Evolutionary conservation across 257 asterid species (phyloP).

Genomic region (Craterostigma plantagineum): DNA sequence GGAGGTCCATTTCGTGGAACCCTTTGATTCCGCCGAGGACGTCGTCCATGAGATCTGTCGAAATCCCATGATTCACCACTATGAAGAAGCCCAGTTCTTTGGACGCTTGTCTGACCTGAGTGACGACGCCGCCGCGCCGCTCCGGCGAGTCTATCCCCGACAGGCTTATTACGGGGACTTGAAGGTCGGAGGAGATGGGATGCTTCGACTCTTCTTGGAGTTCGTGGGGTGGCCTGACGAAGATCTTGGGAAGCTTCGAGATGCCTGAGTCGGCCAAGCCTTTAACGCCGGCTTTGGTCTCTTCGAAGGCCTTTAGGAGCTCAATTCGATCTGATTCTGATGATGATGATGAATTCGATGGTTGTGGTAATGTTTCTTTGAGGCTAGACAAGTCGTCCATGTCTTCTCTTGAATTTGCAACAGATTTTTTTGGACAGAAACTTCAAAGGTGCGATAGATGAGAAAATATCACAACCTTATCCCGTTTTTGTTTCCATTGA

Average conservation of each 20-base stretch:
- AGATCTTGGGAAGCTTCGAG: conserved; percentile 16
- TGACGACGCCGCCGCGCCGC: conserved; percentile 10
- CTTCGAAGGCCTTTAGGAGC: conserved; percentile 23
- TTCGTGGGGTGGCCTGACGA: conserved; percentile 27
- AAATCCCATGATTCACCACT: conserved; percentile 47
- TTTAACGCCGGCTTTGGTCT: conserved; percentile 29
- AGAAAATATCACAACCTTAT: too few relatives aligned
- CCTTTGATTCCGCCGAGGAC: conserved; percentile 28
- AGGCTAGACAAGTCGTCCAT: neutral
- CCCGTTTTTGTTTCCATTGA: too few relatives aligned
- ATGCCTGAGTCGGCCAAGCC: conserved; percentile 27
- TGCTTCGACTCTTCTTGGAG: conserved; percentile 17
- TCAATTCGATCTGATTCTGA: conserved; percentile 9
- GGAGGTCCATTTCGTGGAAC: conserved; percentile 47
- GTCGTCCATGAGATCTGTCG: conserved; percentile 19
- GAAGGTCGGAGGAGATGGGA: conserved; percentile 2
- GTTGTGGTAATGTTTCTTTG: neutral
- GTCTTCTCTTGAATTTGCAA: neutral
- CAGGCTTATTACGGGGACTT: conserved; percentile 36
- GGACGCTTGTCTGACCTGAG: conserved; percentile 26
- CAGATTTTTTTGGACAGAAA: too few relatives aligned
- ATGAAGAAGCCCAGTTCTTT: conserved; percentile 48
- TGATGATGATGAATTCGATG: neutral
- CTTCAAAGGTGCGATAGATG: too few relatives aligned
- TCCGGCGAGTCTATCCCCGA: conserved; percentile 8